phyloP scores from a whole-genome alignment of 805 yeast species.

The Debaryomyces castellii region DNA sequence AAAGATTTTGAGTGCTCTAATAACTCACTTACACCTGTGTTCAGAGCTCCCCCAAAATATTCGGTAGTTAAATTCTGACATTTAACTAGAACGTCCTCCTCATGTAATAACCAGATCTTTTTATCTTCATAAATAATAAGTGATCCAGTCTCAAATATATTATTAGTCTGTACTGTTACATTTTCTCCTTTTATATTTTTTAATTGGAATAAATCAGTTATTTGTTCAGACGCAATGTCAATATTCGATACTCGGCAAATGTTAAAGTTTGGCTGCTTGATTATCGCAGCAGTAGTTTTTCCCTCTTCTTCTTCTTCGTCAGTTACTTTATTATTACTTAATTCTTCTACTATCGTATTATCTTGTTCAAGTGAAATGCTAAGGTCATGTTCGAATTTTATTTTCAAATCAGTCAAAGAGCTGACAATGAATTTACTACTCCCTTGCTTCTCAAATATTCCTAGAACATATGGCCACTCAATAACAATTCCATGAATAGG shows the following conservation, averaged over 20 bases:
- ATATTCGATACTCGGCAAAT: constrained; percentile 1
- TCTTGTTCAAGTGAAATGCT: background rate
- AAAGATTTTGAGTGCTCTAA: constrained; percentile 1
- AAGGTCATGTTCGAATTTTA: background rate
- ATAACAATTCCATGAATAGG: constrained; percentile 33
- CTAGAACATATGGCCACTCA: constrained; percentile 38
- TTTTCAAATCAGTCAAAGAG: constrained; percentile 25
- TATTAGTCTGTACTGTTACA: background rate
- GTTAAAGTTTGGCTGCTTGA: background rate
- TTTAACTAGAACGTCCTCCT: constrained; percentile 2
- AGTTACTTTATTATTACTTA: background rate
- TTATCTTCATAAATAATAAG: constrained; percentile 1
- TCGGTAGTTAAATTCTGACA: background rate
- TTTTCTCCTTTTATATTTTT: constrained; percentile 1
- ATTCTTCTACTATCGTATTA: background rate
- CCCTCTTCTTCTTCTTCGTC: background rate
- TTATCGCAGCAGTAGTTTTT: background rate
- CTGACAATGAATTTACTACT: constrained; percentile 16
- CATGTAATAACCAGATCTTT: constrained; percentile 6
- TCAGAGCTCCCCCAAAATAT: constrained; percentile 1
- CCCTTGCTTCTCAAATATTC: constrained; percentile 17
- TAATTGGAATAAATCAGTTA: background rate
- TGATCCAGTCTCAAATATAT: background rate
- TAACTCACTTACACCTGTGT: background rate
- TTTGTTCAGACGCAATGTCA: constrained; percentile 1